Percentiles rank a stretch among this genome's conserved stretches.
phyloP scores from a whole-genome alignment of 306 rosid species.

The Vigna unguiculata region DNA sequence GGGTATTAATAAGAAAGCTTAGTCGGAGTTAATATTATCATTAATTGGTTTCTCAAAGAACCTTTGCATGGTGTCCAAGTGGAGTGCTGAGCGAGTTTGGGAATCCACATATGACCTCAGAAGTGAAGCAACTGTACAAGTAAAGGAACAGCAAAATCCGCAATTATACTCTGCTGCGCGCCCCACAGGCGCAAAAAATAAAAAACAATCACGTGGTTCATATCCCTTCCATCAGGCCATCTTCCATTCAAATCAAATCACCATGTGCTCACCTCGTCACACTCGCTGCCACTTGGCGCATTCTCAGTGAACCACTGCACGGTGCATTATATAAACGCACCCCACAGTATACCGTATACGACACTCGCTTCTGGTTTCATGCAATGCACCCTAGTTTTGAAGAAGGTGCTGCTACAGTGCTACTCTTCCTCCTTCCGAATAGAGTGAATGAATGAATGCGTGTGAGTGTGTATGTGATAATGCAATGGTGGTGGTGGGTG shows the following conservation, averaged over 20 bases:
- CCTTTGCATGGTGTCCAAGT: slow-evolving; percentile 59
- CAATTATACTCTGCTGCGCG: slow-evolving; percentile 26
- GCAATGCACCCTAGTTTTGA: slow-evolving; percentile 41
- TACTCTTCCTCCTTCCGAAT: too few species aligned
- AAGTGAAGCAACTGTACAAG: slow-evolving; percentile 21
- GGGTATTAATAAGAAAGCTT: not conserved
- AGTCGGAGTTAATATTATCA: not conserved
- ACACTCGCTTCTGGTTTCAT: too few species aligned
- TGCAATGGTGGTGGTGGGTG: not conserved
- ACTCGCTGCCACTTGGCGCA: not conserved
- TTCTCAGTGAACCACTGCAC: not conserved
- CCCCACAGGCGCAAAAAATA: slow-evolving; percentile 3
- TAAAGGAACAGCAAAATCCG: not conserved
- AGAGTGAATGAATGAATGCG: too few species aligned
- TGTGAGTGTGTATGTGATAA: too few species aligned
- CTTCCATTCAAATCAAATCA: not conserved
- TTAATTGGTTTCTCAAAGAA: slow-evolving; percentile 11
- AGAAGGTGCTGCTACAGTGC: too few species aligned
- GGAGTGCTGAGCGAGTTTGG: slow-evolving; percentile 29
- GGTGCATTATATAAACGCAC: not conserved
- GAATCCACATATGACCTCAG: slow-evolving; percentile 46
- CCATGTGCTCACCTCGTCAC: not conserved
- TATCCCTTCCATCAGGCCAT: not conserved
- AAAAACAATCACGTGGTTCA: slow-evolving; percentile 5
- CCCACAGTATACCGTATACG: not conserved